Base-by-base conservation (phyloP, 2,329 filamentous ascomycete genomes). In the Fusarium pseudoanthophilum region DNA sequence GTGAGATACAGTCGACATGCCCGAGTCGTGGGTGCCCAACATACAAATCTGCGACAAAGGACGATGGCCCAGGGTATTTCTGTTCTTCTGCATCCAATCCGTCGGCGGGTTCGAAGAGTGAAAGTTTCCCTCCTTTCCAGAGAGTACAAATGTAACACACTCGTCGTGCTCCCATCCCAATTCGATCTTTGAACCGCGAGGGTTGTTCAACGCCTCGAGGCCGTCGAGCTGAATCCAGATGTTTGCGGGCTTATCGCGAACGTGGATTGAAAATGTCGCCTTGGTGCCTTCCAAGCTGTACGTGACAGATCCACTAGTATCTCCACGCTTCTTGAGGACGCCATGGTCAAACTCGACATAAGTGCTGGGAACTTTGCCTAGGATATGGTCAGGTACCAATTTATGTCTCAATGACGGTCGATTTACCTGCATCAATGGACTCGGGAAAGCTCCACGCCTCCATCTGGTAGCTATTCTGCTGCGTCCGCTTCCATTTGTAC, bases 61-160 rank as follows among this genome's bases (percentile, higher is more conserved):
- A 0, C 56, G 64, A 6, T 68, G 56, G 0, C 65, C 65, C 1
- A 68, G 16, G 4, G 32, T 68, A 0, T 30, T 26, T 16, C 48
- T 39, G 16, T 52, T 68, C 21, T 68, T 43, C 26, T 68, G 65
- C 65, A 68, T 68, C 65, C 65, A 68, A 1, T 68, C 65, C 7
- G 39, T 48, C 0, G 65, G 65, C 1, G 65, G 65, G 42, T 68
- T 68, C 0, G 64, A 34, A 7, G 64, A 40, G 2, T 68, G 65
- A 1, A 68, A 68, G 6, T 21, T 18, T 0, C 58, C 56, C 7
- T 68, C 9, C 1, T 53, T 51, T 21, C 65, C 65, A 7, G 65
- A 68, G 5, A 68, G 64, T 0, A 68, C 36, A 15, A 67, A 68
- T 0, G 46, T 68, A n/a, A 68, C 32, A 7, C 64, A 68, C 13